These are phyloP conservation scores for Anisodus acutangulus DNA, from an alignment of 257 asterid genomes.

Conservation along the genomic window DNA sequence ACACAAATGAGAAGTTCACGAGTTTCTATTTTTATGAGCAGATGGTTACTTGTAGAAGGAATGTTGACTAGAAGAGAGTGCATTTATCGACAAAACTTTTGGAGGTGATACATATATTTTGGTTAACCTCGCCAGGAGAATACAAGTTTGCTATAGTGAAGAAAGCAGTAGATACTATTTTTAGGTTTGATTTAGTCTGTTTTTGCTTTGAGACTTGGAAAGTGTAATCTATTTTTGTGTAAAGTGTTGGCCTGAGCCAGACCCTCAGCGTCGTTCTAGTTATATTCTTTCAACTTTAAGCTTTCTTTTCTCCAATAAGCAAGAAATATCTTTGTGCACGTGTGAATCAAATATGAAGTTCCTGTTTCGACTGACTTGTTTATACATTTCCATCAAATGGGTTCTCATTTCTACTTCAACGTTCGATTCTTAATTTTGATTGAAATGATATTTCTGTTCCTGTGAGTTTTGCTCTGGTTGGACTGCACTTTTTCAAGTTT, in stretches of 20 bases:
- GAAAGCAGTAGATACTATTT: background rate
- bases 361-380: background rate
- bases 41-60: constrained; percentile 40
- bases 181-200: background rate
- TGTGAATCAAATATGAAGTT: background rate
- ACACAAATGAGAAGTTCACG: background rate
- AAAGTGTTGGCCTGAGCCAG: background rate
- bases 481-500: background rate
- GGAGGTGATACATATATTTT: constrained; percentile 18
- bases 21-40: constrained; percentile 32
- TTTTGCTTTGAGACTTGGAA: background rate
- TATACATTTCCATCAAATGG: background rate
- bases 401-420: background rate
- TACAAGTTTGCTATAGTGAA: background rate
- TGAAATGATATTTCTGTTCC: background rate
- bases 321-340: background rate
- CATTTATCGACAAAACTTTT: constrained; percentile 29
- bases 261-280: background rate
- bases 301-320: background rate
- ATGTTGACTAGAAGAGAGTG: constrained; percentile 33
- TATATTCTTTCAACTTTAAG: background rate
- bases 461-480: background rate
- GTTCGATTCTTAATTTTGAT: background rate
- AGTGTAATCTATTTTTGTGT: background rate
- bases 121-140: constrained; percentile 10